Base-by-base conservation (phyloP, 179 eudicot genomes). In the Amaranthus tricolor region DNA sequence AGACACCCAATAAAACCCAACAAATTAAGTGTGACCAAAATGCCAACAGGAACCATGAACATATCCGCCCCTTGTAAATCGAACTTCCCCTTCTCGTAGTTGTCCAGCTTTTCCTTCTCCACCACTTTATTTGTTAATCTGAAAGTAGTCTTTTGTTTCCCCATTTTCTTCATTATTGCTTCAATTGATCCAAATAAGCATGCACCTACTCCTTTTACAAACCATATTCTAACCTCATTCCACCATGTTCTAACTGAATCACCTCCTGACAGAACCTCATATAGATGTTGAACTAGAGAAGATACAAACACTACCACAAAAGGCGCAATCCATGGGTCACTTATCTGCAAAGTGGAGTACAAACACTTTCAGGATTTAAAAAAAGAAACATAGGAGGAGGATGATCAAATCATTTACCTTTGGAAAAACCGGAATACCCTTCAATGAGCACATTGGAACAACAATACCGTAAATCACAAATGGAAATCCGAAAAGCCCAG, bases 141-240 rank as follows among this genome's bases (percentile, higher is more conserved):
- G 70, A 77, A 77, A 63, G 75, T 77, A 15, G 71, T 71, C 62
- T 77, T 77, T 7, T 61, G 74, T 62, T 70, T 40, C 10, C 80
- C 80, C 9, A 71, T 54, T 19, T 77, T 79, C 74, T 68, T 74
- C 58, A 64, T 40, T 14, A 63, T 62, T 0, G 60, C 65, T 51
- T 79, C 82, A 16, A 57, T 9, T 6, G 55, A 15, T 31, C 82
- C 82, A 55, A 79, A 79, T 14, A 79, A 44, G 45, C 62, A 74
- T 0, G 82, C 78, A 16, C 66, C 56, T 14, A 79, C 20, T 13
- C 75, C 47, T 79, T 74, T 79, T 19, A 79, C 55, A 12, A 79
- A 74, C 78, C 82, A 79, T 9, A 79, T 74, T 79, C 82, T 69
- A 8, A 54, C 54, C 58, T 79, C 82, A 40, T 79, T 79, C 82